A percentile compares a stretch with the other conserved stretches of the same genome.
These are phyloP conservation scores for Astrocystis sublimbata DNA, from an alignment of 495 filamentous ascomycete species.

Conservation along the genomic window DNA sequence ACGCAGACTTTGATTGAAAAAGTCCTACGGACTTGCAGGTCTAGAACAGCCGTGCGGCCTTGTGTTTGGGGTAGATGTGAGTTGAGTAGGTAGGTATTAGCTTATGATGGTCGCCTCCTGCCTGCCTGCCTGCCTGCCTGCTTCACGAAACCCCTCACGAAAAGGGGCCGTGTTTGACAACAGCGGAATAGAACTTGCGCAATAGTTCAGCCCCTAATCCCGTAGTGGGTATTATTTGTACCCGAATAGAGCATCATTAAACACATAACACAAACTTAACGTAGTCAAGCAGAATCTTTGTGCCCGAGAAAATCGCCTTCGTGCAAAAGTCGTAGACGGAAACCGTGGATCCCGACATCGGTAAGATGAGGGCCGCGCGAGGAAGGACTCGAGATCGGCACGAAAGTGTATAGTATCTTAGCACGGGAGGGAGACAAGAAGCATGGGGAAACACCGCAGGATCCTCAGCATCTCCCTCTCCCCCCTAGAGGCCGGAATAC, in stretches of 20 bases:
- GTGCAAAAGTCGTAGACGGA: not conserved
- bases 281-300: too few relatives aligned
- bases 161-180: too few relatives aligned
- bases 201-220: too few relatives aligned
- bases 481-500: not conserved
- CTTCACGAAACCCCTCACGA: too few relatives aligned
- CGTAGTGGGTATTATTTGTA: too few relatives aligned
- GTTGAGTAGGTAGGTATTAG: too few relatives aligned
- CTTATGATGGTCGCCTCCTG: not conserved
- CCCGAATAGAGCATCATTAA: too few relatives aligned
- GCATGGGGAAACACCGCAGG: not conserved
- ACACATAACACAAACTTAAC: too few relatives aligned
- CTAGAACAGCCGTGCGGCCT: not conserved
- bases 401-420: not conserved
- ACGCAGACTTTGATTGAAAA: not conserved
- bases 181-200: too few relatives aligned
- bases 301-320: not conserved
- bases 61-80: not conserved
- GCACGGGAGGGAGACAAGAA: too few relatives aligned
- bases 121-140: too few relatives aligned
- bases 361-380: not conserved
- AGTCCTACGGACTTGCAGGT: not conserved
- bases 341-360: not conserved
- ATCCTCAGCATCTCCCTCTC: too few relatives aligned
- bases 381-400: not conserved